Percentiles rank a stretch among this genome's conserved stretches.
phyloP scores from a whole-genome alignment of 2,329 filamentous ascomycete species.

The Furcasterigmium furcatum region DNA sequence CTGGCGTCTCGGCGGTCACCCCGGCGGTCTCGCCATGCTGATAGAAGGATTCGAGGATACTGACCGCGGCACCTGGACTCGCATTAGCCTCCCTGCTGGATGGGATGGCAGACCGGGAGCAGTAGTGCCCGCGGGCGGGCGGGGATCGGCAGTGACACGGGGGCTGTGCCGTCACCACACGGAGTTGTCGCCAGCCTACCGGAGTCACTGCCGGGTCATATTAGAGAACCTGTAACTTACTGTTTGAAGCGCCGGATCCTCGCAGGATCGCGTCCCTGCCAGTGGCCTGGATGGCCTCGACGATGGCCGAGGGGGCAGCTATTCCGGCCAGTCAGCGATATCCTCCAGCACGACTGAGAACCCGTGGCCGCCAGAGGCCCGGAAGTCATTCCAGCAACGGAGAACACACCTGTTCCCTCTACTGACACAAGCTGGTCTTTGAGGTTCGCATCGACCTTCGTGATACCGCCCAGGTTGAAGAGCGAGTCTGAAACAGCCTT shows the following conservation, averaged over 20 bases:
- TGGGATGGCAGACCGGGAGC: neutral
- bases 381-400: too few relatives aligned
- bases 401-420: slow-evolving; percentile 68
- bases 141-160: neutral
- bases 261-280: slow-evolving; percentile 92
- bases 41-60: slow-evolving; percentile 82
- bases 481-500: slow-evolving; percentile 80
- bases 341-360: neutral
- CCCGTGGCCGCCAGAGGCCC: neutral
- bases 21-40: slow-evolving; percentile 50
- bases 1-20: slow-evolving; percentile 22
- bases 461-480: slow-evolving; percentile 74
- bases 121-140: neutral
- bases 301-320: slow-evolving; percentile 86
- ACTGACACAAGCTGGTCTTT: slow-evolving; percentile 80
- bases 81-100: neutral
- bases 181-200: too few relatives aligned
- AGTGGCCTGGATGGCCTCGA: slow-evolving; percentile 82
- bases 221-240: slow-evolving; percentile 44
- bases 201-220: neutral
- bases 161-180: too few relatives aligned
- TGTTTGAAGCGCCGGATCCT: slow-evolving; percentile 81
- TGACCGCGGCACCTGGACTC: slow-evolving; percentile 72
- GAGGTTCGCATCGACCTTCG: slow-evolving; percentile 78
- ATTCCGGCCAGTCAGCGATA: slow-evolving; percentile 1